phyloP scores from a whole-genome alignment of 495 filamentous ascomycete genomes.

The Parathielavia hyrcaniae region DNA sequence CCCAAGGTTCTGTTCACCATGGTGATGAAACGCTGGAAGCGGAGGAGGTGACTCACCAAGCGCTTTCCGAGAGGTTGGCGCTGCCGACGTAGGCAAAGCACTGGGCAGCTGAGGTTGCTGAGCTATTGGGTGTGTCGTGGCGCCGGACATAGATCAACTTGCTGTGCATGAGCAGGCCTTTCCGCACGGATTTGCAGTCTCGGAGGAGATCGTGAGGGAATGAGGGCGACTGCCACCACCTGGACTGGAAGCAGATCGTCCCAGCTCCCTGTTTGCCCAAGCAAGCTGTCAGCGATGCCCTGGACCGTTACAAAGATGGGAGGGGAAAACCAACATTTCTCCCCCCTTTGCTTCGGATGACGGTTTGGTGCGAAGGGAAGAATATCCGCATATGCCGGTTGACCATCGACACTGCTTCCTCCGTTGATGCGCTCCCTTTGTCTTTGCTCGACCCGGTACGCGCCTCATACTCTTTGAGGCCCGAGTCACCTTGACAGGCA shows the following conservation, averaged over 20 bases:
- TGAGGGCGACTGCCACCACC: conserved; percentile 56
- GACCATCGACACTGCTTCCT: conserved; percentile 35
- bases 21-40: too few species aligned
- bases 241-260: conserved; percentile 68
- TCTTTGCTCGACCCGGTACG: conserved; percentile 33
- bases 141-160: conserved; percentile 71
- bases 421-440: conserved; percentile 29
- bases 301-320: too few species aligned
- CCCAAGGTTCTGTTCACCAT: too few species aligned
- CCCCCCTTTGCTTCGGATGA: conserved; percentile 55
- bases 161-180: conserved; percentile 76
- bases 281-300: neutral
- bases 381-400: conserved; percentile 59
- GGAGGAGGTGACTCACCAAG: conserved; percentile 57
- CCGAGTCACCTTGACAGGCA: conserved; percentile 64
- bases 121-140: neutral
- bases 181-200: conserved; percentile 64
- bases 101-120: neutral
- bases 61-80: conserved; percentile 85
- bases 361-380: conserved; percentile 74
- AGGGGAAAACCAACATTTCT: conserved; percentile 33
- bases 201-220: conserved; percentile 68
- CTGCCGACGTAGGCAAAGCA: conserved; percentile 84
- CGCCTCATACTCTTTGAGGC: conserved; percentile 49
- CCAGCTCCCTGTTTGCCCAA: conserved; percentile 49